Base-by-base conservation (phyloP, 805 yeast genomes). In the Kuraishia borneana region DNA sequence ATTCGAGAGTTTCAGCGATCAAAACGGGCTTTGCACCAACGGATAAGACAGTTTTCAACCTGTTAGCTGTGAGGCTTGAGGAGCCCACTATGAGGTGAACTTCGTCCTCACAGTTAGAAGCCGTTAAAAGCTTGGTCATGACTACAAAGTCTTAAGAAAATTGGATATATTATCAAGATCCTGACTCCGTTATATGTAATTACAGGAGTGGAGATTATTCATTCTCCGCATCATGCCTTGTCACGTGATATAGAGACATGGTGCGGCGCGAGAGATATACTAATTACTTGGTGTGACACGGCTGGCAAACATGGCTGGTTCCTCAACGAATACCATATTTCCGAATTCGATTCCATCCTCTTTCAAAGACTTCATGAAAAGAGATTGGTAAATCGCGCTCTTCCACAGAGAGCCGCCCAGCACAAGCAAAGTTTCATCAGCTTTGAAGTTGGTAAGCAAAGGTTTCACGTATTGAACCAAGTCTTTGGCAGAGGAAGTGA, bases 1-100 rank as follows among this genome's bases (percentile, higher is more conserved):
- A 36, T 2, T 36, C 32, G 18, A 42, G 37, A 23, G 56, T 46
- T 16, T 39, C 35, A 6, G 64, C 52, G n/a, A 73, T 60, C 25
- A 78, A 50, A 3, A 77, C 56, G 0, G 82, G 76, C 3, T 37
- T 46, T 2, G 83, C 84, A 6, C 83, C 81, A 17, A 70, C 49
- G 27, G 65, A 67, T 9, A 73, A 41, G 18, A 73, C 62, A 6
- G 65, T 49, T 19, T 56, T 60, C 12, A 73, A 60, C 42, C 88
- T 62, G 18, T 62, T 53, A 10, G 60, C 49, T 0, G 75, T 59
- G n/a, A 66, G 53, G 14, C 58, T 58, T 5, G 69, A 58, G 4
- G 59, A 57, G 31, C 83, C 85, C 8, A 79, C 52, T 5, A 82
- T 63, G 25, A 80, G 53, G 45, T 76, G 83, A 2, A 53, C 53